Evolutionary conservation across 306 rosid species (phyloP).

Genomic region (Aeschynomene evenia): DNA sequence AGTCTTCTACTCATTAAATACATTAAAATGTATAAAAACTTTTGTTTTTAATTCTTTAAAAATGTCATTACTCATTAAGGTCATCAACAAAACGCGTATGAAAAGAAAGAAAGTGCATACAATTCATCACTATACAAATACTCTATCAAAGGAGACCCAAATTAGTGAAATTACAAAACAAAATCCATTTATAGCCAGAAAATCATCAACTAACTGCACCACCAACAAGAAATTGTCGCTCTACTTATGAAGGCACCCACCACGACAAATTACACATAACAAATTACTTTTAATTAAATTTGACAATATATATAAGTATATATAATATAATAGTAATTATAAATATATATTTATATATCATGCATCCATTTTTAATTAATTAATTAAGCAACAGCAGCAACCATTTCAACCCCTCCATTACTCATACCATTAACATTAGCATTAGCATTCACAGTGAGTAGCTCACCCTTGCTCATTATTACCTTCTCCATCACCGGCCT

Average conservation of each 20-base stretch:
- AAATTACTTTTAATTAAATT: not conserved
- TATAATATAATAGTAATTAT: not conserved
- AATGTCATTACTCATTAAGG: too few relatives aligned
- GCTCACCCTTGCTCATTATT: not conserved
- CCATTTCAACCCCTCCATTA: slow-evolving; percentile 10
- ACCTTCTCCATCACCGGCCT: slow-evolving; percentile 47
- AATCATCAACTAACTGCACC: not conserved
- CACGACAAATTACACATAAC: not conserved
- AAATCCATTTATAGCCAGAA: not conserved
- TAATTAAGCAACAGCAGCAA: slow-evolving; percentile 33
- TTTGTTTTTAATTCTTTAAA: too few relatives aligned
- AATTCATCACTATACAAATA: too few relatives aligned
- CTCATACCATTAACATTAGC: too few relatives aligned
- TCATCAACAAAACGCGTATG: too few relatives aligned
- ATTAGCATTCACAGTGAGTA: not conserved
- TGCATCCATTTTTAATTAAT: not conserved
- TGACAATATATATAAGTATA: not conserved
- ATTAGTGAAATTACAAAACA: not conserved
- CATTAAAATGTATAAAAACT: too few relatives aligned
- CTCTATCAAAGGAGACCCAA: not conserved
- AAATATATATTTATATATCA: not conserved
- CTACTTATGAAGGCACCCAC: not conserved
- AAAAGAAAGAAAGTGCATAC: too few relatives aligned
- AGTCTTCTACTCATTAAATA: too few relatives aligned
- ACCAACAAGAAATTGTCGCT: not conserved